Evolutionary conservation across 129 eudicot genomes (phyloP).

Genomic region (Tagetes patula): DNA sequence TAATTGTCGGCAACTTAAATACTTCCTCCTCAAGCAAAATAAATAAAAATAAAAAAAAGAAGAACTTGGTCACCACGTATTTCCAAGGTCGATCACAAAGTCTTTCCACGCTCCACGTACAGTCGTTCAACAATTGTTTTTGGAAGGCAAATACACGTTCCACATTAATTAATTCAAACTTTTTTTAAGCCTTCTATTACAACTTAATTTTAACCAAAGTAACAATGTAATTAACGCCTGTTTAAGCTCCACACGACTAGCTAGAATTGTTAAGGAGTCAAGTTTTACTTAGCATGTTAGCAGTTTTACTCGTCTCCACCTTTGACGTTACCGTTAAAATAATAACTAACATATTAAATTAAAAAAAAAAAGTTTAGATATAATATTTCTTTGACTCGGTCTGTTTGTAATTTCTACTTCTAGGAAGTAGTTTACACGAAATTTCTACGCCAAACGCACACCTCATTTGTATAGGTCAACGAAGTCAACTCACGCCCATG

Average conservation of each 20-base stretch:
- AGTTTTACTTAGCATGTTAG: too few relatives aligned
- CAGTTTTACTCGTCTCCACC: too few relatives aligned
- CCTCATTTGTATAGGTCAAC: neutral
- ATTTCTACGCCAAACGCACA: neutral
- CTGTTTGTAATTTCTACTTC: neutral
- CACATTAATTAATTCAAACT: too few relatives aligned
- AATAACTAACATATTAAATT: too few relatives aligned
- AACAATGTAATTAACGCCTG: too few relatives aligned
- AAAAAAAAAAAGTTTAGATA: neutral
- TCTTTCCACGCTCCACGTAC: neutral
- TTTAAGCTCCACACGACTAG: too few relatives aligned
- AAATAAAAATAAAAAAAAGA: too few relatives aligned
- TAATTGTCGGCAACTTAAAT: neutral
- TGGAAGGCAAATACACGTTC: too few relatives aligned
- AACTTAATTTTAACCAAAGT: too few relatives aligned
- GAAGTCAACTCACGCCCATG: neutral
- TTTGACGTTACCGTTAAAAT: neutral
- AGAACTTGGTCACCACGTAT: slow-evolving; percentile 1
- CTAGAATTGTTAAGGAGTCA: too few relatives aligned
- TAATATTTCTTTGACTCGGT: neutral
- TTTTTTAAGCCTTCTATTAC: too few relatives aligned
- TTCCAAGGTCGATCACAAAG: neutral
- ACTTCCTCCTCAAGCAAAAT: neutral
- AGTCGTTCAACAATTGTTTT: neutral
- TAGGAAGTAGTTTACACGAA: neutral